A percentile compares a stretch with the other conserved stretches of the same genome.
Evolutionary conservation across 371 early-diverging fungal species (phyloP).

Genomic region (Parasitella parasitica): DNA sequence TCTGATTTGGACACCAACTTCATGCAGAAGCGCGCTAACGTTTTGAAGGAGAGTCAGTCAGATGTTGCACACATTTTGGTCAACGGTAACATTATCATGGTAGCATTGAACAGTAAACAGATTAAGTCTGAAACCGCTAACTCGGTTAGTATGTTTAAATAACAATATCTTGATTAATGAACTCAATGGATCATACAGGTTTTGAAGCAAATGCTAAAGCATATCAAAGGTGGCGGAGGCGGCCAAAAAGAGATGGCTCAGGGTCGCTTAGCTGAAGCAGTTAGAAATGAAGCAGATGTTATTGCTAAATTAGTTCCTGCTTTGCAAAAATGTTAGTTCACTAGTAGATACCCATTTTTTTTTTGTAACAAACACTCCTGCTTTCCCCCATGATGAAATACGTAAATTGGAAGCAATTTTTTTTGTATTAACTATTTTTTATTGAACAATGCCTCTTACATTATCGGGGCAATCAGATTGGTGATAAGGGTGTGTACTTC

Average conservation of each 20-base stretch:
- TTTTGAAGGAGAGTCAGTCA: slow-evolving; percentile 43
- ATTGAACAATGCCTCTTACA: slow-evolving; percentile 19
- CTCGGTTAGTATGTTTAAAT: slow-evolving; percentile 23
- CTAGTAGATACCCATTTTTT: background rate
- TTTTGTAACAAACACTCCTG: background rate
- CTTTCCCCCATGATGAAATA: no score
- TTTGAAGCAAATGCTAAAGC: slow-evolving; percentile 42
- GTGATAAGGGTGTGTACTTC: slow-evolving; percentile 63
- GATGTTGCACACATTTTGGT: slow-evolving; percentile 50
- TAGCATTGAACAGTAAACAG: slow-evolving; percentile 43
- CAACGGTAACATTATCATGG: slow-evolving; percentile 50
- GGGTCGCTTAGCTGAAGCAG: slow-evolving; percentile 33
- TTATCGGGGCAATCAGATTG: slow-evolving; percentile 77
- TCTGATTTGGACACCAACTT: slow-evolving; percentile 48
- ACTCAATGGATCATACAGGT: slow-evolving; percentile 16
- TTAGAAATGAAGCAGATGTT: slow-evolving; percentile 20
- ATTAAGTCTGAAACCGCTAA: slow-evolving; percentile 53
- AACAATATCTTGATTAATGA: background rate
- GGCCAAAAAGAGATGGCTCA: slow-evolving; percentile 52
- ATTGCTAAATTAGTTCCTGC: slow-evolving; percentile 34
- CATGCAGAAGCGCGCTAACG: slow-evolving; percentile 56
- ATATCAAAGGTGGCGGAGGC: slow-evolving; percentile 48
- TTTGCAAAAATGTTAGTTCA: slow-evolving; percentile 14
- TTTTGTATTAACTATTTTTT: no score
- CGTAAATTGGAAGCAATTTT: no score